Evolutionary conservation across 1,139 yeast species (phyloP), one percentile per base, ranked within the genome.

Genomic region (Sugiyamaella novakii): DNA sequence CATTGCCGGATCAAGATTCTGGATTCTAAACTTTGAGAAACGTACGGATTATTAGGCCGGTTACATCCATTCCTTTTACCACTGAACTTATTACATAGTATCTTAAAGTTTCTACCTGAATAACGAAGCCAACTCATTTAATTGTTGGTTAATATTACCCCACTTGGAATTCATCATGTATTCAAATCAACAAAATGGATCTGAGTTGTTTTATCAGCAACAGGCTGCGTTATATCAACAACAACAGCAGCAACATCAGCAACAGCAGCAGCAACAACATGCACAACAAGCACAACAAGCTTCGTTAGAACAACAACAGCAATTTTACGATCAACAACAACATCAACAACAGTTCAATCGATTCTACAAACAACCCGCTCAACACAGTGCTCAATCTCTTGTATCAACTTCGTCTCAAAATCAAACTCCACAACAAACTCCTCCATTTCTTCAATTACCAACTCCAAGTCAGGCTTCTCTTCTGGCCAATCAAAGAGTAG

Each of bases 391-490:
- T 14, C 59, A 54, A 25, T 55, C 58, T 11, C 35, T 56, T 43
- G 60, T 46, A 6, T 54, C 59, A 11, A 53, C 39, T 38, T 48
- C 50, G 19, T 54, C 58, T 27, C 57, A 47, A 21, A 34, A 34
- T 18, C 28, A 33, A 3, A 11, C 8, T 14, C 38, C 28, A 11
- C 49, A 36, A 21, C 51, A 35, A 12, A 49, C 43, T 33, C 50
- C 59, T 12, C 59, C 63, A 5, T 56, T 54, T 38, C 52, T 60
- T 25, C 65, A 60, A 46, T 43, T 60, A 49, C 64, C 64, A 6
- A 50, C 61, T 17, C 62, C 64, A 11, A 54, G 60, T 29, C 63
- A 59, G 45, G 55, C 61, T 11, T 57, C 61, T 14, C 52, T 58
- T 27, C 34, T 56, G 41, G 55, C 59, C 2, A 55, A 52, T 33